Evolutionary conservation across 495 filamentous ascomycete genomes (phyloP), one percentile per base, ranked within the genome.

Genomic region (Neohortaea acidophila): DNA sequence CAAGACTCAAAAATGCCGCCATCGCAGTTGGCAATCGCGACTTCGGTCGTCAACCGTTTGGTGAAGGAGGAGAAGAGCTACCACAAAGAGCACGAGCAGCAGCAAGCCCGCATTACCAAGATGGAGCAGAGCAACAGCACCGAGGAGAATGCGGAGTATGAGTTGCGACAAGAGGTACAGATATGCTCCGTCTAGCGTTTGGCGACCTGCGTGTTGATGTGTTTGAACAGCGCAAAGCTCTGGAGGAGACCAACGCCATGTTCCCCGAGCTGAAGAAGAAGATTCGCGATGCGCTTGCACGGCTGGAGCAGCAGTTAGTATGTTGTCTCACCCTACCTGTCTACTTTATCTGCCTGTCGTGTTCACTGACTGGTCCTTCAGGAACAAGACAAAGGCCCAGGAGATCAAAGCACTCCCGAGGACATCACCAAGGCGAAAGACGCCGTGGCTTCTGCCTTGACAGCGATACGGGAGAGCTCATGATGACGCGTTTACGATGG

Each of bases 1-100:
- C 12, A 39, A 21, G 10, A 4, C 13, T 33, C 25, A 19, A 51
- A 34, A 11, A 91, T 87, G 81, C 66, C 81, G 8, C 80, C 80
- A 22, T 75, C 78, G 8, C 69, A 70, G 47, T 67, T 93, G 41
- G 62, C 71, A 32, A 83, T 89, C 47, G 67, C 71, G 33, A 85
- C 79, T 13, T 72, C 73, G 32, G 70, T 77, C 15, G 67, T 94
- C 49, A 62, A 71, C 48, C 83, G 87, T 37, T 68, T 94, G 34
- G 72, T 94, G 38, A 94, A 93, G 57, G 89, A 97, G 57, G 84
- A 94, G 53, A 65, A 67, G 23, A 84, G 74, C 55, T 94, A 97
- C 63, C 80, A 84, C 59, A 75, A 77, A 48, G 89, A 97, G 53
- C 67, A 82, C 15, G 60, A 67, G 41, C 59, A 72, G 40, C 84